Conservation (phyloP, 176 grass and related monocot species). For the Eragrostis curvula region DNA sequence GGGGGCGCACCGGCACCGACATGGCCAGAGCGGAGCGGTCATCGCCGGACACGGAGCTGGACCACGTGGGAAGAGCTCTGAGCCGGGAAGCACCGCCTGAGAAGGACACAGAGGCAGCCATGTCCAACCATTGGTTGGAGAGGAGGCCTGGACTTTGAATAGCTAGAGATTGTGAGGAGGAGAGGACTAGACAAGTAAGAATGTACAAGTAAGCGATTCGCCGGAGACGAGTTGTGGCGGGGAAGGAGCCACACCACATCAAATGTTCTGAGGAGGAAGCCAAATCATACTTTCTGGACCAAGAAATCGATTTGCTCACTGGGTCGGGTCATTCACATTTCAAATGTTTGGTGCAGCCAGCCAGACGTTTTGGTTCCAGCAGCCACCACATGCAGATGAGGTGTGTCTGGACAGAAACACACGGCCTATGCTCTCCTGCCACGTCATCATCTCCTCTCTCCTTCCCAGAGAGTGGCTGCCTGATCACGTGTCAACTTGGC, state of each 20-base stretch:
- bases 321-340: too few species aligned
- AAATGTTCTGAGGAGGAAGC: neutral
- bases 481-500: too few species aligned
- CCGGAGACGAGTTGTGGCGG: neutral
- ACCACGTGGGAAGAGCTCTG: slow-evolving; percentile 59
- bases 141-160: too few species aligned
- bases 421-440: slow-evolving; percentile 10
- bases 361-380: neutral
- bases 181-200: neutral
- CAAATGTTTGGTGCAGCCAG: too few species aligned
- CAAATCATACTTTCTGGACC: neutral
- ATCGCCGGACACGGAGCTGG: slow-evolving; percentile 60
- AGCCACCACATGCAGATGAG: slow-evolving; percentile 31
- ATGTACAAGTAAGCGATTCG: neutral
- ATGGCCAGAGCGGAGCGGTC: slow-evolving; percentile 14
- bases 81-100: neutral
- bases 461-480: neutral
- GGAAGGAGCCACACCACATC: slow-evolving; percentile 45
- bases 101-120: slow-evolving; percentile 46
- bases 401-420: slow-evolving; percentile 42
- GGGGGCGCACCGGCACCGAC: slow-evolving; percentile 23
- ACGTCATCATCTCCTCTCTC: slow-evolving; percentile 14
- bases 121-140: neutral
- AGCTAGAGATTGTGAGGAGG: neutral
- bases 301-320: neutral